phyloP scores from a whole-genome alignment of 2,329 filamentous ascomycete genomes.

The Zymoseptoria brevis region DNA sequence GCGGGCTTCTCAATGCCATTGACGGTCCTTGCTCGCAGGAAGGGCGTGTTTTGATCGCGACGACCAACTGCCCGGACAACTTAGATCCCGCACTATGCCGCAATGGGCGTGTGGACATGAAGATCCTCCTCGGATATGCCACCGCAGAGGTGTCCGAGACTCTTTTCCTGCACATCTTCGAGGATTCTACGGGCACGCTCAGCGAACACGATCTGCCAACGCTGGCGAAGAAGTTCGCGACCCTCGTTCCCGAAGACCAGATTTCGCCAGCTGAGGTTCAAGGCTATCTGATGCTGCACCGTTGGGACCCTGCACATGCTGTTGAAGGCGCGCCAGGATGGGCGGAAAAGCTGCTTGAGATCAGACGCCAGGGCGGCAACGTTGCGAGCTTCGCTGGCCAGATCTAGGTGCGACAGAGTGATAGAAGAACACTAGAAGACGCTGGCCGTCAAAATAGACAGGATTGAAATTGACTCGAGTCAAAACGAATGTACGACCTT shows the following conservation, averaged over 20 bases:
- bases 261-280: slow-evolving; percentile 46
- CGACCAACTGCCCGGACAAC: slow-evolving; percentile 63
- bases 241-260: slow-evolving; percentile 34
- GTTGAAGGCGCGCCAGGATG: slow-evolving; percentile 36
- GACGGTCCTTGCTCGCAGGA: slow-evolving; percentile 71
- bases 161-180: slow-evolving; percentile 33
- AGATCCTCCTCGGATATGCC: slow-evolving; percentile 50
- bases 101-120: slow-evolving; percentile 61
- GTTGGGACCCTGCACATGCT: slow-evolving; percentile 38
- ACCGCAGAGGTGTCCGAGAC: slow-evolving; percentile 30
- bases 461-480: too few species aligned
- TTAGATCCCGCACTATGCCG: slow-evolving; percentile 66
- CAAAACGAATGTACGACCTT: too few species aligned
- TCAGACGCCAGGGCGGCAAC: slow-evolving; percentile 13
- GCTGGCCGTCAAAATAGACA: too few species aligned
- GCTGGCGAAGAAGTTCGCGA: slow-evolving; percentile 38
- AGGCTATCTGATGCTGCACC: slow-evolving; percentile 41
- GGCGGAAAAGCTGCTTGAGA: slow-evolving; percentile 28
- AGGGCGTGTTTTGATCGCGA: slow-evolving; percentile 71
- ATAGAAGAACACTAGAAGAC: too few species aligned
- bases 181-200: not conserved
- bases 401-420: not conserved
- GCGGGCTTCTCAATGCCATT: slow-evolving; percentile 70
- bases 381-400: slow-evolving; percentile 5
- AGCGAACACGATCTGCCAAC: slow-evolving; percentile 20